These are phyloP conservation scores for Melastoma candidum DNA, from an alignment of 441 rosid species.

Conservation along the genomic window DNA sequence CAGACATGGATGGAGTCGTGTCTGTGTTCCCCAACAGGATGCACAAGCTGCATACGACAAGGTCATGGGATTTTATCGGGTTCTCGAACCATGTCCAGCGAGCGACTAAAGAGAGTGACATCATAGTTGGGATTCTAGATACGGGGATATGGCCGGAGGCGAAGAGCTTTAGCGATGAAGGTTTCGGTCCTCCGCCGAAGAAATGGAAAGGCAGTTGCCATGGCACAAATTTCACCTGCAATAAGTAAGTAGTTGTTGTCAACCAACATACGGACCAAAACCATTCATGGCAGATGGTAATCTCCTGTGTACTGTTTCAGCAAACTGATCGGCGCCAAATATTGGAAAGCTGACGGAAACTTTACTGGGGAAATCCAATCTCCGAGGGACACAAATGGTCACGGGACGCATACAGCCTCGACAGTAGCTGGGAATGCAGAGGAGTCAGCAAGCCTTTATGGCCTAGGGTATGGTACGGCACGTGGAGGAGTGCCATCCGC, in stretches of 20 bases:
- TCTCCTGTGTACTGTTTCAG: too few species aligned
- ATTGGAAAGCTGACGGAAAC: too few species aligned
- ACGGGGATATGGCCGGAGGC: constrained; percentile 41
- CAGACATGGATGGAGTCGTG: constrained; percentile 24
- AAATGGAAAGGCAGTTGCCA: constrained; percentile 58
- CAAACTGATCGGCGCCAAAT: too few species aligned
- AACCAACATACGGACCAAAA: too few species aligned
- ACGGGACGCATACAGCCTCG: too few species aligned
- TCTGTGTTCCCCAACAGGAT: constrained; percentile 23
- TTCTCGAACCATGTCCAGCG: constrained; percentile 9
- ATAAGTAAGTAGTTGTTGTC: constrained; percentile 27
- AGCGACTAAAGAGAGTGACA: constrained; percentile 21
- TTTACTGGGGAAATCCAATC: too few species aligned
- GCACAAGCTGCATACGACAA: constrained; percentile 24
- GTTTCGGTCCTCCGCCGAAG: constrained; percentile 42
- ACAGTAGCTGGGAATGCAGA: too few species aligned
- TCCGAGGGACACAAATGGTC: too few species aligned
- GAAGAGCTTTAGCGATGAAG: constrained; percentile 3
- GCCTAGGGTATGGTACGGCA: too few species aligned
- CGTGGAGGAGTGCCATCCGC: constrained; percentile 3
- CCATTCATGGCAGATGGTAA: too few species aligned
- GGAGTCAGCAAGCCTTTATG: too few species aligned
- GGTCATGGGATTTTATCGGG: constrained; percentile 25
- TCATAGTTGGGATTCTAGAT: constrained; percentile 41
- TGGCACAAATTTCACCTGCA: constrained; percentile 45